Base-by-base conservation (phyloP, 257 asterid genomes). In the Osmanthus fragrans region DNA sequence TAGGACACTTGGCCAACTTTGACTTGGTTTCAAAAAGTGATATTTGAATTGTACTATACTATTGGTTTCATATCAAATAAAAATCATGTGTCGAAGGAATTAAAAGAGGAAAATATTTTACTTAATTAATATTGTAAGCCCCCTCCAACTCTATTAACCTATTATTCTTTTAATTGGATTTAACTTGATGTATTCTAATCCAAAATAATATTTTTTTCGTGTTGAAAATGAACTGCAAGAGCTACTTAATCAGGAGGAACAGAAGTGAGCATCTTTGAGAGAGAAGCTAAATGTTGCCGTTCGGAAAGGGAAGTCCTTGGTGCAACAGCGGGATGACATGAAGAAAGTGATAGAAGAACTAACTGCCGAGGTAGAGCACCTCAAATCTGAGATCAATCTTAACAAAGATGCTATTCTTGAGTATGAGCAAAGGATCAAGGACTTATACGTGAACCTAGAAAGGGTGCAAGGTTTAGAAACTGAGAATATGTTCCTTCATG, bases 241-340 rank as follows among this genome's bases (percentile, higher is more conserved):
- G 80, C 88, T 87, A 60, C 94, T 88, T 76, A 87, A 77, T 83
- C 94, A 87, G 74, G 99, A 95, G 86, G 97, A 93, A 78, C 93
- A 87, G 58, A 91, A 87, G 83, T 86, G 93, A 34, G 83, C 96
- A 84, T 89, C 97, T 77, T 82, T 91, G 77, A 90, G 96, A 84
- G 99, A 95, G 86, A 95, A 93, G 84, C 83, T 95, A 83, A 91
- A 90, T 81, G 86, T 90, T 72, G 99, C 99, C 1, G 97, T 95
- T 64, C 86, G 94, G 82, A 95, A 91, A 83, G 99, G 99, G 23
- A 95, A 93, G 89, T 93, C 96, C 49, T 82, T 95, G 88, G 96
- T 95, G 78, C 97, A 95, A 80, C 97, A 86, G 76, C 87, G 96
- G 47, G 99, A 91, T 80, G 87, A 86, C 83, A 84, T 93, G 96